These are phyloP conservation scores for Aechmea fasciata DNA, from an alignment of 176 grass and related monocot species.

Conservation along the genomic window DNA sequence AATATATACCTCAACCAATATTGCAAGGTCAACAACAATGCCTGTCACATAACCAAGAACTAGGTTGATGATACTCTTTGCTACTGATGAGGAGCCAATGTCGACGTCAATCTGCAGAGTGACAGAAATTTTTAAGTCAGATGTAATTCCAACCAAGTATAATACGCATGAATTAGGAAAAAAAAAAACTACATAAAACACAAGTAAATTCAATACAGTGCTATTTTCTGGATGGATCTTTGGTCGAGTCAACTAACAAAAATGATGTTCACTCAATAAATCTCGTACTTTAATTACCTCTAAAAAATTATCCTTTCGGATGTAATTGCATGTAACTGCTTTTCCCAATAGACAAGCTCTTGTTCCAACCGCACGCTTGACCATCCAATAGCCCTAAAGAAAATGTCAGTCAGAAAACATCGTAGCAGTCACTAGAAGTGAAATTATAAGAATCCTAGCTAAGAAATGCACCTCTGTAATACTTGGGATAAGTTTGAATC, in stretches of 20 bases:
- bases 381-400: conserved; percentile 95
- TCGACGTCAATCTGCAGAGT: conserved; percentile 92
- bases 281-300: conserved; percentile 44
- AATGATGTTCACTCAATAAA: background rate
- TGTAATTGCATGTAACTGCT: conserved; percentile 91
- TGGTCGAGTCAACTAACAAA: too few species aligned
- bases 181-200: too few species aligned
- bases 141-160: too few species aligned
- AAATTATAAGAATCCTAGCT: conserved; percentile 12
- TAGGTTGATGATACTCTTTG: conserved; percentile 85
- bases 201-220: too few species aligned
- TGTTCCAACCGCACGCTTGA: conserved; percentile 90
- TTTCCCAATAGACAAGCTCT: conserved; percentile 97
- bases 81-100: conserved; percentile 92
- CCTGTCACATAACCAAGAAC: conserved; percentile 94
- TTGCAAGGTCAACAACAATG: conserved; percentile 90
- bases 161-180: too few species aligned
- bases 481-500: conserved; percentile 98
- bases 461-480: conserved; percentile 69
- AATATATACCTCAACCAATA: conserved; percentile 77
- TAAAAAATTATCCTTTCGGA: conserved; percentile 85
- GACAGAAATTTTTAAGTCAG: background rate
- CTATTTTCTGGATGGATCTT: too few species aligned
- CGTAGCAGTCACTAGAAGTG: background rate
- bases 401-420: background rate